Evolutionary conservation across 305 asterid species (phyloP).

Genomic region (Fraxinus albicans): DNA sequence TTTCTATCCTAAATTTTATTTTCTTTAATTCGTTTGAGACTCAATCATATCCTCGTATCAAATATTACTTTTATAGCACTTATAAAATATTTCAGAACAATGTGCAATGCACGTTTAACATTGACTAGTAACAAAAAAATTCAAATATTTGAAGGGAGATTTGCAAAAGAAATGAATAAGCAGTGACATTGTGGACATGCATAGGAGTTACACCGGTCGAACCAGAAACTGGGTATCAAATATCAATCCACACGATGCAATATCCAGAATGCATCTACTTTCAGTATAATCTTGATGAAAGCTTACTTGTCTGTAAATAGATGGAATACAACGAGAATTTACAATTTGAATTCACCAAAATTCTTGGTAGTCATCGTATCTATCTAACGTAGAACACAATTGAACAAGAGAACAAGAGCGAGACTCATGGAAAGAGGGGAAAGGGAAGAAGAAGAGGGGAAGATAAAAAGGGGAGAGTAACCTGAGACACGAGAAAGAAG

Average conservation of each 20-base stretch:
- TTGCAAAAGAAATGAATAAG: background rate
- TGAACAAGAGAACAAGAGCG: background rate
- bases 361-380: background rate
- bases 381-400: background rate
- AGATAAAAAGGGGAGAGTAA: background rate
- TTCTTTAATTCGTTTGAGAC: no score
- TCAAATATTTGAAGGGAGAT: background rate
- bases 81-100: no score
- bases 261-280: background rate
- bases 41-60: no score
- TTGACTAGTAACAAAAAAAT: no score
- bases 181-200: background rate
- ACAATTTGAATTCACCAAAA: background rate
- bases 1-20: no score
- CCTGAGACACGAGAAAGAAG: background rate
- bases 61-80: no score
- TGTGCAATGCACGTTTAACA: no score
- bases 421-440: background rate
- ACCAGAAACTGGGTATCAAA: constrained; percentile 6
- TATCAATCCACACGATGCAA: background rate
- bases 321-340: background rate
- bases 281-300: background rate
- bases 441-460: background rate
- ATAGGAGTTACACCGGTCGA: background rate
- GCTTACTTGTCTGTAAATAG: background rate